A percentile compares a stretch with the other conserved stretches of the same genome.
Evolutionary conservation across 1,139 yeast genomes (phyloP).

Genomic region (Kodamaea sp.): DNA sequence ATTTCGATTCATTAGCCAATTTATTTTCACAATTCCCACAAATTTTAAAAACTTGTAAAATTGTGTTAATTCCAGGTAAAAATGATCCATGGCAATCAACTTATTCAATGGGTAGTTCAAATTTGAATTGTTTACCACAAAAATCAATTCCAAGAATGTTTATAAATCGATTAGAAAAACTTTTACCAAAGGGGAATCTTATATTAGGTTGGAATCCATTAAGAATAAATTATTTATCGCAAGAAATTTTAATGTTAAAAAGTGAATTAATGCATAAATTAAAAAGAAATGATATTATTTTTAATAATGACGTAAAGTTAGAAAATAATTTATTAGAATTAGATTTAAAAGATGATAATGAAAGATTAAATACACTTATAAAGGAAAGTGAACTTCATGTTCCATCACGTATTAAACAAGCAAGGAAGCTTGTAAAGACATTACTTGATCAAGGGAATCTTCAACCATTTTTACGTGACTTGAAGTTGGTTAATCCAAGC

Average conservation of each 20-base stretch:
- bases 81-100: constrained; percentile 93
- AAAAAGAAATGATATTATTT: constrained; percentile 62
- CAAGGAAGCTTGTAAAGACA: constrained; percentile 74
- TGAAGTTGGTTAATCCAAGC: constrained; percentile 66
- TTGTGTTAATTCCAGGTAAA: constrained; percentile 79
- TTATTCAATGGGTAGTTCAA: constrained; percentile 59
- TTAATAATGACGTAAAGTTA: constrained; percentile 40
- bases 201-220: constrained; percentile 71
- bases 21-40: constrained; percentile 34
- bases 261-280: constrained; percentile 72
- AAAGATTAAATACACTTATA: constrained; percentile 12
- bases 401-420: constrained; percentile 46
- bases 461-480: constrained; percentile 66
- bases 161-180: constrained; percentile 59
- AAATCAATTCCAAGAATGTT: constrained; percentile 66
- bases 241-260: constrained; percentile 71
- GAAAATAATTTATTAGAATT: constrained; percentile 23
- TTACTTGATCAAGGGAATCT: constrained; percentile 82
- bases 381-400: constrained; percentile 13
- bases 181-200: constrained; percentile 56
- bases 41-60: constrained; percentile 34
- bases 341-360: constrained; percentile 18
- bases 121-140: constrained; percentile 66
- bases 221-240: constrained; percentile 72
- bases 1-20: constrained; percentile 70